Evolutionary conservation across 148 eudicot species (phyloP).

Genomic region (Oxyria digyna): DNA sequence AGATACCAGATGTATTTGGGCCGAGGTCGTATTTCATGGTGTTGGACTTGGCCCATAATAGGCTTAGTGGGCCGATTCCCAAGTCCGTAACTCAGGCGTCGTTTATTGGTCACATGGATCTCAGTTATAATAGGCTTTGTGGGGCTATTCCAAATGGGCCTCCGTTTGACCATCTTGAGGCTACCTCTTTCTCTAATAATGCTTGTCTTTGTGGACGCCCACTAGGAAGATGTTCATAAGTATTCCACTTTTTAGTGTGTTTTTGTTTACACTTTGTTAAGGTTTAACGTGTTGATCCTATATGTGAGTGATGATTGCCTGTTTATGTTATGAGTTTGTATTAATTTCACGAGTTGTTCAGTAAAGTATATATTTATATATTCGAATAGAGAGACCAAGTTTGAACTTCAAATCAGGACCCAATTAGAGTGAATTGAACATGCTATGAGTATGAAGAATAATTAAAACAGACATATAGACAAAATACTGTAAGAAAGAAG

Average conservation of each 20-base stretch:
- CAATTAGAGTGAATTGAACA: too few relatives aligned
- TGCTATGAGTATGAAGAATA: too few relatives aligned
- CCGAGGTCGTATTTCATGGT: slow-evolving; percentile 71
- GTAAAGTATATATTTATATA: too few relatives aligned
- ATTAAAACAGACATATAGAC: too few relatives aligned
- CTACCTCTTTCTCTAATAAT: slow-evolving; percentile 58
- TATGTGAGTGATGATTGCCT: not conserved
- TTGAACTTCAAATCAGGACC: too few relatives aligned
- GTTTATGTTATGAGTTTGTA: not conserved
- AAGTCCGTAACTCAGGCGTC: slow-evolving; percentile 43
- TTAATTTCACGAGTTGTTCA: not conserved
- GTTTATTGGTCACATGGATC: slow-evolving; percentile 69
- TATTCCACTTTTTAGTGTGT: not conserved
- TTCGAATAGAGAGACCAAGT: too few relatives aligned
- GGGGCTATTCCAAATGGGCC: slow-evolving; percentile 65
- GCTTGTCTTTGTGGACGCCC: slow-evolving; percentile 86
- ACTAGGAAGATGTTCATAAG: slow-evolving; percentile 36
- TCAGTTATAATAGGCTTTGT: slow-evolving; percentile 67
- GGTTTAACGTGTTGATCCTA: not conserved
- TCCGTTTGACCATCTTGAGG: slow-evolving; percentile 79
- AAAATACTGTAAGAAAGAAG: too few relatives aligned
- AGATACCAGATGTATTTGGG: slow-evolving; percentile 64
- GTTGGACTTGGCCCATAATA: slow-evolving; percentile 58
- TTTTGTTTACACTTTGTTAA: not conserved
- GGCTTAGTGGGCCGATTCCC: slow-evolving; percentile 52